phyloP scores from a whole-genome alignment of 208 protist species.

The Lotmaria passim region DNA sequence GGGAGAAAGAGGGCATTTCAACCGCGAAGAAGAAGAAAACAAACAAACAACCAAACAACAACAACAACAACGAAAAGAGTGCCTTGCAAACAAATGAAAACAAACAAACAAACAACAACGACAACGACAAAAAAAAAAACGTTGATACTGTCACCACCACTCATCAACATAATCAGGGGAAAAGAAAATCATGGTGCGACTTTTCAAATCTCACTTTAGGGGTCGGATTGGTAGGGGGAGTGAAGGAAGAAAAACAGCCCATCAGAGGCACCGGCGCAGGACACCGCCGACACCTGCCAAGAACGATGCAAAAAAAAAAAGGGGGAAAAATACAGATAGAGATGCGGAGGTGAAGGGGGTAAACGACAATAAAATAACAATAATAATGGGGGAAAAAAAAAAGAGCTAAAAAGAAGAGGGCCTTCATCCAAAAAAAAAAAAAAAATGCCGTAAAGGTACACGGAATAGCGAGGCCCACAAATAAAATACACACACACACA shows the following conservation, averaged over 20 bases:
- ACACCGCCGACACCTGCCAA: too few relatives aligned
- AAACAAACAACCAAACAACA: slow-evolving; percentile 3
- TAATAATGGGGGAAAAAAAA: not conserved
- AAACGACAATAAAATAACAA: not conserved
- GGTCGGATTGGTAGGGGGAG: too few relatives aligned
- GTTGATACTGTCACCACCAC: too few relatives aligned
- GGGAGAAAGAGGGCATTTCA: not conserved
- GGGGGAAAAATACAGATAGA: too few relatives aligned
- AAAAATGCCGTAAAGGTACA: not conserved
- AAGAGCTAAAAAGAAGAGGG: not conserved
- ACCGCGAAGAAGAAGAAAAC: not conserved
- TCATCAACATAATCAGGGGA: too few relatives aligned
- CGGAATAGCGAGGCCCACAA: too few relatives aligned
- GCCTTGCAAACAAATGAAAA: not conserved
- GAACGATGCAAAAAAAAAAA: not conserved
- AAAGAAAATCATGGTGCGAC: too few relatives aligned
- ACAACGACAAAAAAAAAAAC: too few relatives aligned
- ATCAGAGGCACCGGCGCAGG: too few relatives aligned
- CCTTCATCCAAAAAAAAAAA: not conserved
- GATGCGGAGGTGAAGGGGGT: not conserved
- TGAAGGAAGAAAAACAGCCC: too few relatives aligned
- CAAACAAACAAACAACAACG: not conserved
- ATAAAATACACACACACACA: too few relatives aligned
- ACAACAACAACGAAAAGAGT: slow-evolving; percentile 3
- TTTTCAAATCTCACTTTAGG: too few relatives aligned